These are phyloP conservation scores for Eucalyptus decipiens DNA, from an alignment of 345 rosid genomes.

Conservation along the genomic window DNA sequence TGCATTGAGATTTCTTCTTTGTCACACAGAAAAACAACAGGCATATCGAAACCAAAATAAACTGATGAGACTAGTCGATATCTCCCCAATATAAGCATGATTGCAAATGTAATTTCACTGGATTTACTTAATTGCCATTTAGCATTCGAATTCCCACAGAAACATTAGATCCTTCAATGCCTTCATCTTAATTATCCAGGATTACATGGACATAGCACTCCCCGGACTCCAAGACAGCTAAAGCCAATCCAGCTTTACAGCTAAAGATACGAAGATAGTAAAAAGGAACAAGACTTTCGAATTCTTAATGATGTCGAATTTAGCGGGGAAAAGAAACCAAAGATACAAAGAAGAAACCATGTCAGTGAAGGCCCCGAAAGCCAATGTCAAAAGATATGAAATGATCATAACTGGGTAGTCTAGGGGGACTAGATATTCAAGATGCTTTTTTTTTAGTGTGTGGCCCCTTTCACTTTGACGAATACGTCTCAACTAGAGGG, in stretches of 20 bases:
- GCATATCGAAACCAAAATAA: too few relatives aligned
- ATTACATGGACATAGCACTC: neutral
- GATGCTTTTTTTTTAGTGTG: constrained; percentile 54
- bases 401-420: neutral
- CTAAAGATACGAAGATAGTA: neutral
- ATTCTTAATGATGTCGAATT: neutral
- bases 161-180: neutral
- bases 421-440: neutral
- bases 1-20: neutral
- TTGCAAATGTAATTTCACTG: too few relatives aligned
- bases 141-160: neutral
- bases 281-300: neutral
- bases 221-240: neutral
- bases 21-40: too few relatives aligned
- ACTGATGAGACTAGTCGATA: too few relatives aligned
- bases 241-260: neutral
- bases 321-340: neutral
- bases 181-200: neutral
- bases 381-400: neutral
- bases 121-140: too few relatives aligned
- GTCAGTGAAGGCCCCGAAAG: neutral
- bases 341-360: neutral
- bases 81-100: too few relatives aligned
- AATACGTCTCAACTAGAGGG: too few relatives aligned
- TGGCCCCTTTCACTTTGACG: constrained; percentile 10